Conservation (phyloP, 768 basidiomycete genomes). For the Tulasnella sp. region DNA sequence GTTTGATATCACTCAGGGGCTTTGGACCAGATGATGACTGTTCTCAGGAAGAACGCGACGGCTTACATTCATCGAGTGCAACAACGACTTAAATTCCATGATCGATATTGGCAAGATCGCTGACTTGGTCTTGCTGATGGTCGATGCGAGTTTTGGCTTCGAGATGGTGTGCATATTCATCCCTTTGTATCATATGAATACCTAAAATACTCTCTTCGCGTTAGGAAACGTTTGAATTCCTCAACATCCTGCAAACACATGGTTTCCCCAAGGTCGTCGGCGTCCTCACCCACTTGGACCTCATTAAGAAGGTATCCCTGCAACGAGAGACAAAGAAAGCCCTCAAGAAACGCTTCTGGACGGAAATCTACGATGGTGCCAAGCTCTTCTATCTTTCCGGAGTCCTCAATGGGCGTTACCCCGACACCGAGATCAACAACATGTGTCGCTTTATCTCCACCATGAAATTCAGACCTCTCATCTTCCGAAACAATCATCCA, state of each 20-base stretch:
- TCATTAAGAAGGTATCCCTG: slow-evolving; percentile 83
- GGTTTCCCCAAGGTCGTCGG: slow-evolving; percentile 99
- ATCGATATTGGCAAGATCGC: slow-evolving; percentile 96
- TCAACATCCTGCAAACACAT: slow-evolving; percentile 92
- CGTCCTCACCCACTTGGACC: slow-evolving; percentile 88
- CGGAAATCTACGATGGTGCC: slow-evolving; percentile 96
- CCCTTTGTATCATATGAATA: background rate
- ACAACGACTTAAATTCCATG: slow-evolving; percentile 96
- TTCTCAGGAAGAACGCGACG: slow-evolving; percentile 64
- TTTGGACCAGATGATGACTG: background rate
- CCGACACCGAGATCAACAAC: slow-evolving; percentile 92
- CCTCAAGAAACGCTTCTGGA: slow-evolving; percentile 98
- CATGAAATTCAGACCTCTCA: slow-evolving; percentile 96
- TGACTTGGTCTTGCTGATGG: slow-evolving; percentile 92
- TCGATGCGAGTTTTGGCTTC: slow-evolving; percentile 95
- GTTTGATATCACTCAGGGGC: background rate
- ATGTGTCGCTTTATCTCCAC: slow-evolving; percentile 92
- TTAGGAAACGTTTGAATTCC: slow-evolving; percentile 97
- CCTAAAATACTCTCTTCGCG: background rate
- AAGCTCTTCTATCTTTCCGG: slow-evolving; percentile 97
- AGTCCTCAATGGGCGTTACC: slow-evolving; percentile 93
- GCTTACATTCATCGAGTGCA: slow-evolving; percentile 95
- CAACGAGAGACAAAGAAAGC: slow-evolving; percentile 86
- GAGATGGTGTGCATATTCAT: slow-evolving; percentile 72
- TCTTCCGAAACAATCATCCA: slow-evolving; percentile 91